Evolutionary conservation across 2,329 filamentous ascomycete genomes (phyloP).

Genomic region (Daldinia sp.): DNA sequence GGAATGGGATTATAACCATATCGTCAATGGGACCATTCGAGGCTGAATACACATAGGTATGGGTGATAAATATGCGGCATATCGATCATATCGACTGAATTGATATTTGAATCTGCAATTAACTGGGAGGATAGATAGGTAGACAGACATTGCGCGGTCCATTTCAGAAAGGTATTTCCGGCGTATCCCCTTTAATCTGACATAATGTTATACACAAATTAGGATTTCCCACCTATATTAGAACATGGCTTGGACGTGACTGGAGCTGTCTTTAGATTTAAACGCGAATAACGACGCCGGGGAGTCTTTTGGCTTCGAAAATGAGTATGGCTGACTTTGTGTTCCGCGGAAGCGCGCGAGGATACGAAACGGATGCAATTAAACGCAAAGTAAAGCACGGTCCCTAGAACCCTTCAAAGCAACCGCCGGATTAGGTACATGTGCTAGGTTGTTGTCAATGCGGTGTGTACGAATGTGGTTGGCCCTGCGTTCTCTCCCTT

Average conservation of each 20-base stretch:
- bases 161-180: background rate
- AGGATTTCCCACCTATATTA: too few relatives aligned
- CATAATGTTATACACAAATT: background rate
- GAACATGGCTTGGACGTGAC: background rate
- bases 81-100: background rate
- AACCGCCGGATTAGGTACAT: too few relatives aligned
- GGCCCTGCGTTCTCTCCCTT: background rate
- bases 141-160: background rate
- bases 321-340: background rate
- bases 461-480: background rate
- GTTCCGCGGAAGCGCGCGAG: background rate
- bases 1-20: too few relatives aligned
- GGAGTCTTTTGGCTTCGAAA: background rate
- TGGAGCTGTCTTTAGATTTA: background rate
- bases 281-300: background rate
- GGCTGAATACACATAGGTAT: background rate
- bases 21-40: background rate
- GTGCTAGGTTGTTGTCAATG: background rate
- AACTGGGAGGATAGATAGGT: background rate
- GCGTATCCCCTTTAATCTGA: background rate
- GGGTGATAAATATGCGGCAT: background rate
- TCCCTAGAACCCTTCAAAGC: background rate
- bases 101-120: background rate
- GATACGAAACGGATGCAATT: constrained; percentile 4
- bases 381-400: constrained; percentile 4